phyloP scores from a whole-genome alignment of 345 rosid genomes.

The Moricandia moricandioides region DNA sequence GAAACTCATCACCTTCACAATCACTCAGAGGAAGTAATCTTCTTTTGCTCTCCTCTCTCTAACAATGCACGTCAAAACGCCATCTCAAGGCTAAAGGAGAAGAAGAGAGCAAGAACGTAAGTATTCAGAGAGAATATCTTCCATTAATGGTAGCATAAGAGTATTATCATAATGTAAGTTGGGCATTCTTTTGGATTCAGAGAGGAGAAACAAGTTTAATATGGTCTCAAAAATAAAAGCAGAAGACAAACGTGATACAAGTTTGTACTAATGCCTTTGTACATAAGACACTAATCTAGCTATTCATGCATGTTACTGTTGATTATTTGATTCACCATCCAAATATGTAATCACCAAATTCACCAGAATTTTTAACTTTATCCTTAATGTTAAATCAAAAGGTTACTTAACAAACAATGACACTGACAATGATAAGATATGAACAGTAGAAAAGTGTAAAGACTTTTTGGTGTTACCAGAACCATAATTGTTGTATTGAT shows the following conservation, averaged over 20 bases:
- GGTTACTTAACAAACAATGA: slow-evolving; percentile 34
- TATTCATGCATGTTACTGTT: slow-evolving; percentile 19
- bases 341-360: slow-evolving; percentile 28
- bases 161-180: not conserved
- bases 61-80: slow-evolving; percentile 44
- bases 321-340: slow-evolving; percentile 9
- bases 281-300: slow-evolving; percentile 33
- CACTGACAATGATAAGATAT: slow-evolving; percentile 28
- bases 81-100: slow-evolving; percentile 55
- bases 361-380: slow-evolving; percentile 25
- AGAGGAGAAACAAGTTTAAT: slow-evolving; percentile 32
- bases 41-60: slow-evolving; percentile 34
- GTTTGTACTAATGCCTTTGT: not conserved
- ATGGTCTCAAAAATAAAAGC: not conserved
- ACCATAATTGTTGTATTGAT: slow-evolving; percentile 27
- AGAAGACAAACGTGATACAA: not conserved
- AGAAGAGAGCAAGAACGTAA: slow-evolving; percentile 61
- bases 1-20: slow-evolving; percentile 27
- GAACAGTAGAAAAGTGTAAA: slow-evolving; percentile 1
- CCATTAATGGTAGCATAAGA: not conserved
- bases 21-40: slow-evolving; percentile 38
- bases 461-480: slow-evolving; percentile 12
- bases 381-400: slow-evolving; percentile 18
- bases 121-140: slow-evolving; percentile 13
- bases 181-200: slow-evolving; percentile 16